These are phyloP conservation scores for Ettlia oleoabundans DNA, from an alignment of 139 green algal species.

Conservation along the genomic window DNA sequence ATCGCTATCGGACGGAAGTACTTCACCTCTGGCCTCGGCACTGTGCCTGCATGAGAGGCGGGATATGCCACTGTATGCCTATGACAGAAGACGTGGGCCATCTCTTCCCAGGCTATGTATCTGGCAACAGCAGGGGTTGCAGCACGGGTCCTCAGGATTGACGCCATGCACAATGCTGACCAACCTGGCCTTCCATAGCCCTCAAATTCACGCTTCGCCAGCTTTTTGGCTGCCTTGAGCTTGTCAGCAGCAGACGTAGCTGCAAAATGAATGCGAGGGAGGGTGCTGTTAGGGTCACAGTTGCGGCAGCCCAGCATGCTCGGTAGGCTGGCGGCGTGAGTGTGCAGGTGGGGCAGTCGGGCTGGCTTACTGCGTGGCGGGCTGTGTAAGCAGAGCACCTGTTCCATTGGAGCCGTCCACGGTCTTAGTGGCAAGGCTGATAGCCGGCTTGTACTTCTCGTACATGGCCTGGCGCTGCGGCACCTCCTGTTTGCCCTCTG, in stretches of 20 bases:
- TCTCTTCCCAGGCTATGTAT: no score
- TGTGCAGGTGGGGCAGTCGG: neutral
- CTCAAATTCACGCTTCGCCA: slow-evolving; percentile 13
- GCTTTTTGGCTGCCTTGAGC: neutral
- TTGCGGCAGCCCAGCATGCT: no score
- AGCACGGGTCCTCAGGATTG: neutral
- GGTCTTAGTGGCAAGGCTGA: neutral
- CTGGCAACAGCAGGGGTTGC: no score
- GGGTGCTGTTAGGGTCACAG: no score
- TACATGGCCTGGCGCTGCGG: no score
- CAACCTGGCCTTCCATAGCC: neutral
- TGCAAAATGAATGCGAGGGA: no score
- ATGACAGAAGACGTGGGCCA: no score
- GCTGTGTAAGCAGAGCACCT: no score
- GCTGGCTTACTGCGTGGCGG: neutral
- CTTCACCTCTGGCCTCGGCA: neutral
- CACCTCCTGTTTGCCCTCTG: neutral
- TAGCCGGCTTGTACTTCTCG: neutral
- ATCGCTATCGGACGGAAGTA: slow-evolving; percentile 24
- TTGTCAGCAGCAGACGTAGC: neutral
- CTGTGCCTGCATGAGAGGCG: neutral
- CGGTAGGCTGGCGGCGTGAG: no score
- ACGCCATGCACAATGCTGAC: neutral
- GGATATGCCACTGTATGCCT: neutral
- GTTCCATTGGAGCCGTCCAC: no score